Evolutionary conservation across 75 land plant species (phyloP), one percentile per base, ranked within the genome.

Genomic region (Adiantum capillusveneris): DNA sequence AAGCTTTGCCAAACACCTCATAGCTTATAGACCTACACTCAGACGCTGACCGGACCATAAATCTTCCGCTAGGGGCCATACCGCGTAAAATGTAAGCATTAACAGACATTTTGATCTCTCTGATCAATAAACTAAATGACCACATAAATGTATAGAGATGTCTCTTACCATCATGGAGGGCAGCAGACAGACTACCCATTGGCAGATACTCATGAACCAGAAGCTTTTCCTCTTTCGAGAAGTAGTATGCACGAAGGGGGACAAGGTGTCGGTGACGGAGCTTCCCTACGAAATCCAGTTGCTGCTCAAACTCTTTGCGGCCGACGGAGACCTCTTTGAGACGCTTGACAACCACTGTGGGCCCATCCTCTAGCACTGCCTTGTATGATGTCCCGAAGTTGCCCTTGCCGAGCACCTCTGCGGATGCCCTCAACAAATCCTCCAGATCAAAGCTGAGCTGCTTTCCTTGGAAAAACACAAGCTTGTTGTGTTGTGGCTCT

Each of bases 161-260:
- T n/a, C n/a, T n/a, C 37, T 72, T 17, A 62, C 27, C 77, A 88
- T 95, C 96, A 63, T 92, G 97, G 22, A 92, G 81, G 1, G 80
- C 67, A 9, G 96, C 68, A 25, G 86, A 82, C 25, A 92, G 69
- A 76, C 97, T 92, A 0, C 96, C 97, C 63, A 75, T 69, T 24
- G 89, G 69, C 84, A 92, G 67, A 69, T 67, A 88, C 60, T 92
- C 97, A 18, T 53, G 76, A 21, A 92, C 95, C 44, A 92, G 82
- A 30, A 92, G 76, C 48, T 88, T 92, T 74, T 92, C 97, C 42
- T 92, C 90, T 42, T 88, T 83, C 58, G 97, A 92, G 45, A 25
- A 92, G 66, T 92, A 92, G 39, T 66, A 92, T 1, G 97, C 97
- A 27, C 85, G 65, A 0, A 85, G 55, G 0, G 90, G 79, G 36